Conservation (phyloP, 257 asterid genomes). For the Henckelia pumila region DNA sequence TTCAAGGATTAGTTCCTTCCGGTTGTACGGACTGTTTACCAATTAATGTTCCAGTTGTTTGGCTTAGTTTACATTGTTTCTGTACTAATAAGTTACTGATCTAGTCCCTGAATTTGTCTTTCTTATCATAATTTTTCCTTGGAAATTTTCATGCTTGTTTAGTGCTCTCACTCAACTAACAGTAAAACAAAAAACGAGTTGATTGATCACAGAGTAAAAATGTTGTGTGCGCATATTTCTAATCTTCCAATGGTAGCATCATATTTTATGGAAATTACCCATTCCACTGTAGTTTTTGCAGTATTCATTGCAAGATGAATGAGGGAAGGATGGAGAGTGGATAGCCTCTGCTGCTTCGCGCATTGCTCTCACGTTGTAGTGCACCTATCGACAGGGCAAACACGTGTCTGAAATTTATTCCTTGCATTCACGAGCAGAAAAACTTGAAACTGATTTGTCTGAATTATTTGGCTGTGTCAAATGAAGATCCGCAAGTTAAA, state of each 20-base stretch:
- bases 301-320: conserved; percentile 80
- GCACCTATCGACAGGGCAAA: conserved; percentile 87
- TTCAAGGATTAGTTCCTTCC: background rate
- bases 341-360: conserved; percentile 61
- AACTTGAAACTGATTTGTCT: conserved; percentile 72
- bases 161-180: conserved; percentile 16
- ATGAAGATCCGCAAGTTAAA: conserved; percentile 60
- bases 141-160: conserved; percentile 1
- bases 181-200: conserved; percentile 1
- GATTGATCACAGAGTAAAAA: background rate
- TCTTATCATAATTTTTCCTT: background rate
- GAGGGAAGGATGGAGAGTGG: no score
- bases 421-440: conserved; percentile 72
- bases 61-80: no score
- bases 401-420: conserved; percentile 83
- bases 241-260: conserved; percentile 16
- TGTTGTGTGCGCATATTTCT: background rate
- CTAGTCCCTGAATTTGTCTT: no score
- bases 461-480: conserved; percentile 80
- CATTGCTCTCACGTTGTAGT: conserved; percentile 88
- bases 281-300: conserved; percentile 34
- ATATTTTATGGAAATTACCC: conserved; percentile 2
- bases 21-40: no score
- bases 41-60: no score
- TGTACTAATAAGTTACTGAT: no score